Conservation (phyloP, 441 rosid species). For the Gossypium davidsonii region DNA sequence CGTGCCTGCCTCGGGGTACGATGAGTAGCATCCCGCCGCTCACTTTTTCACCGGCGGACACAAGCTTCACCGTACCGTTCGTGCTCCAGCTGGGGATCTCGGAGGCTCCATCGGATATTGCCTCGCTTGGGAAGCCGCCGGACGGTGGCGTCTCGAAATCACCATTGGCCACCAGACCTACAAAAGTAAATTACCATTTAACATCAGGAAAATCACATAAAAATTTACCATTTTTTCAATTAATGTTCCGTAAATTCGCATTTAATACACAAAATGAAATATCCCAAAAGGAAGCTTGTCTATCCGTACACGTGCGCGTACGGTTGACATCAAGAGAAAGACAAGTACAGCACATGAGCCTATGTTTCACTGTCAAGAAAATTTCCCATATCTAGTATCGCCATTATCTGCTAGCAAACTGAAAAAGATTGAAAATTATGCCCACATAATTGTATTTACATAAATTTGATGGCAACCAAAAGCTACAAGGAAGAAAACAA, state of each 20-base stretch:
- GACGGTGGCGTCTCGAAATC: slow-evolving; percentile 66
- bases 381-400: background rate
- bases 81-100: slow-evolving; percentile 67
- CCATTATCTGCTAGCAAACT: no score
- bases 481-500: background rate
- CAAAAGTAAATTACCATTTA: background rate
- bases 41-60: slow-evolving; percentile 71
- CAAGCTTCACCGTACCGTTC: slow-evolving; percentile 68
- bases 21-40: slow-evolving; percentile 94
- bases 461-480: background rate
- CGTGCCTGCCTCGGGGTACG: slow-evolving; percentile 75
- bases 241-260: background rate
- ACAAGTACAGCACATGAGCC: background rate
- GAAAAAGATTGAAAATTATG: no score
- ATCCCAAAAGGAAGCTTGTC: background rate
- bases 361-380: background rate
- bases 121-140: slow-evolving; percentile 57
- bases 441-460: background rate
- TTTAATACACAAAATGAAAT: background rate
- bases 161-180: slow-evolving; percentile 71
- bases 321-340: background rate
- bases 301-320: background rate
- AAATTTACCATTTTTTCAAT: background rate
- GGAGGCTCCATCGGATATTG: slow-evolving; percentile 32
- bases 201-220: background rate